Evolutionary conservation across 371 early-diverging fungal species (phyloP), one percentile per base, ranked within the genome.

Genomic region (Mucor circinelloides): DNA sequence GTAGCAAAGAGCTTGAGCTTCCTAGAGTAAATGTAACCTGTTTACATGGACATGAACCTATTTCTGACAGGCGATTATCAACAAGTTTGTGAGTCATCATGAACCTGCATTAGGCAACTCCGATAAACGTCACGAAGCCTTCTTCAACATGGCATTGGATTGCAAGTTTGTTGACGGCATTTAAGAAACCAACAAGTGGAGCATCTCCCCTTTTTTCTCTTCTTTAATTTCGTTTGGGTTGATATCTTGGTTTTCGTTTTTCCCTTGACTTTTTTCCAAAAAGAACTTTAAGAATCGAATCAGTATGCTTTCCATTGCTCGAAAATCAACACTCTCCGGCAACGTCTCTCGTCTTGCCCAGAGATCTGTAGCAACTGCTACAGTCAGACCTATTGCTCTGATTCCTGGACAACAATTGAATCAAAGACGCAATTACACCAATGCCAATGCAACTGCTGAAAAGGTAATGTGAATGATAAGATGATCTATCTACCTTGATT

Each of bases 391-490:
- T 44, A 19, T 73, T 23, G 55, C 55, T 46, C 48, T 72, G 10
- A 59, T 68, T 21, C 23, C 64, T 63, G 40, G 48, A 50, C 58
- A 57, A 63, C 44, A 67, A 6, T 31, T 66, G 54, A 38, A 17
- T 21, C 69, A 63, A 48, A 60, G 60, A 54, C 69, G 75, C 44
- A 50, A 63, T 21, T 74, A 76, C 13, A 65, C 68, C 36, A 67
- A 60, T 62, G 73, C 62, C 27, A 71, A 59, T 61, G 72, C 72
- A 8, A 72, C 71, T 59, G 75, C 81, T 42, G 81, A 81, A 68
- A 81, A 81, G 78, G 81, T 81, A 70, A 23, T 50, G 34, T 40
- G 38, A 50, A 36, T 34, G 54, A 58, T 61, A 66, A 66, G 46
- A 46, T 46, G 46, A 46, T 46, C 23, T 58, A 42, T 64, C 19